Conservation (phyloP, 495 filamentous ascomycete genomes). For the Trichoderma erinaceum region DNA sequence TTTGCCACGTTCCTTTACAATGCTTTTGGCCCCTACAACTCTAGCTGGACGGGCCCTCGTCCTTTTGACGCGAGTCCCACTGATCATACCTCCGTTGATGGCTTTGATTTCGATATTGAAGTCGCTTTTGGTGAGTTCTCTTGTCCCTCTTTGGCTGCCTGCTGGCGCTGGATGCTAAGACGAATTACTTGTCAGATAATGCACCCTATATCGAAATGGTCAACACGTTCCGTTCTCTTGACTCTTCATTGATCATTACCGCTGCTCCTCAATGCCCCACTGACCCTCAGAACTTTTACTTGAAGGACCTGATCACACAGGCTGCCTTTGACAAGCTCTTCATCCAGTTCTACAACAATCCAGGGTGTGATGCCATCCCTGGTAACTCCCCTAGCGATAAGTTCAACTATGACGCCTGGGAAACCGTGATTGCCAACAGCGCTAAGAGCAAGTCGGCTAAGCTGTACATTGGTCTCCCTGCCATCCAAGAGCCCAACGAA, state of each 20-base stretch:
- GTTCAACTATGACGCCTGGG: constrained; percentile 63
- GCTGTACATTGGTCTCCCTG: constrained; percentile 59
- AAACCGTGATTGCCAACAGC: constrained; percentile 45
- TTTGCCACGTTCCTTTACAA: constrained; percentile 61
- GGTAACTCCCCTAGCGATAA: constrained; percentile 30
- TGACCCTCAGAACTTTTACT: constrained; percentile 43
- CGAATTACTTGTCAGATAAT: constrained; percentile 17
- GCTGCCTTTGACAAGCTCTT: constrained; percentile 57
- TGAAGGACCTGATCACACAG: constrained; percentile 47
- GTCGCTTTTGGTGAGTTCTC: constrained; percentile 27
- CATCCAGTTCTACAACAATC: constrained; percentile 72
- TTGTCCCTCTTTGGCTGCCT: constrained; percentile 30
- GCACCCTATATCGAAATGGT: constrained; percentile 40
- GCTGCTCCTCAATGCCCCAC: constrained; percentile 62
- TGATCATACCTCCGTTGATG: constrained; percentile 50
- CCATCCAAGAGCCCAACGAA: constrained; percentile 32
- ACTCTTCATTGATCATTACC: constrained; percentile 44
- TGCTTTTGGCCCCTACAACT: constrained; percentile 54
- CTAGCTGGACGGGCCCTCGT: constrained; percentile 37
- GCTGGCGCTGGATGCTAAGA: neutral
- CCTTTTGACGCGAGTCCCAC: constrained; percentile 50
- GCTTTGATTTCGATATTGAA: constrained; percentile 67
- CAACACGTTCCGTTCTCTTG: constrained; percentile 46
- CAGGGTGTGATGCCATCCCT: constrained; percentile 41
- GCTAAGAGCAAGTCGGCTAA: constrained; percentile 50